Evolutionary conservation across 768 basidiomycete species (phyloP), one percentile per base, ranked within the genome.

Genomic region (Tulasnella sp.): DNA sequence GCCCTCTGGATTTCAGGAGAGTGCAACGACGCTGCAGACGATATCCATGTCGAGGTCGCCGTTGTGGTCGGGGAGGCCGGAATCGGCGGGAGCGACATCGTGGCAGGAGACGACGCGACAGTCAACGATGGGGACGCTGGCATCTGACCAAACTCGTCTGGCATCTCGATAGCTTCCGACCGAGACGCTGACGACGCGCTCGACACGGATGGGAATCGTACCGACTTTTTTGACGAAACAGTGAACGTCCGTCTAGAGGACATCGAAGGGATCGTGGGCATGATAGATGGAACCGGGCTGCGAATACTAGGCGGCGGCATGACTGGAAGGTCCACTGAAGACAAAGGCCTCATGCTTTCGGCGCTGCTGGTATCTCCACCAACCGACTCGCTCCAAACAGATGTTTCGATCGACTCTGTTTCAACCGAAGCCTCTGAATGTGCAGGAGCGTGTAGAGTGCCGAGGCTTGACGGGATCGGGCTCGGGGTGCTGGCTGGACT

Each of bases 111-210:
- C n/a, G 45, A 21, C 7, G 45, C 8, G 45, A 48, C 8, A 15
- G 21, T 31, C 38, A 42, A 44, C 8, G 53, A 21, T 22, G 38
- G 38, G 8, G 43, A 42, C 12, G 53, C 17, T 38, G 42, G 53
- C 34, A 55, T 41, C 53, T 31, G 31, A 55, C n/a, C 53, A 43
- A 42, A 42, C 38, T 21, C 53, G 38, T 55, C 53, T 22, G 41
- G 53, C 41, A 55, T 24, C 1, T n/a, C 53, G 8, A 7, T 48
- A 19, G 19, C n/a, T 27, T 19, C 8, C n/a, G 5, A n/a, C 45
- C 10, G 8, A 21, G 45, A 21, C 10, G 5, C 25, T 10, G 8
- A 5, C 45, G 45, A 7, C 45, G 45, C 45, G 45, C 19, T 21
- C n/a, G 45, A 27, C 34, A 38, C 34, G 7, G 34, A 38, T 38